These are phyloP conservation scores for Pseudogymnoascus pannorum DNA, from an alignment of 2,329 filamentous ascomycete species.

Conservation along the genomic window DNA sequence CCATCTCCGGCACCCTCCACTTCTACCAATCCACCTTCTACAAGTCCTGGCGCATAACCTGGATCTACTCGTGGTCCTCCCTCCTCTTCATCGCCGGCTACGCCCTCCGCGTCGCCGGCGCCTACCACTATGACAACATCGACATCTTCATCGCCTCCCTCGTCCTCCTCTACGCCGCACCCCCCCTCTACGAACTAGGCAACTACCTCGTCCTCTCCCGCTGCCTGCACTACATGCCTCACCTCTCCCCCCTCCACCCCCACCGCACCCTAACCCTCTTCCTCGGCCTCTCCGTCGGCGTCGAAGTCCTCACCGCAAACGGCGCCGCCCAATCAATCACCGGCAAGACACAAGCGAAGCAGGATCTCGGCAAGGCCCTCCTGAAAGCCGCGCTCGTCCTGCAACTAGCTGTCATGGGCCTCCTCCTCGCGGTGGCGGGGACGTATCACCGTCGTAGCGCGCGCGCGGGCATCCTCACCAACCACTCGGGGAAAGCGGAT, in stretches of 20 bases:
- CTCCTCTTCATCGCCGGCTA: constrained; percentile 51
- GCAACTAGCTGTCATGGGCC: constrained; percentile 45
- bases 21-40: constrained; percentile 49
- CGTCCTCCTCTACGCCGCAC: constrained; percentile 25
- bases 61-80: constrained; percentile 47
- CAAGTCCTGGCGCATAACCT: constrained; percentile 48
- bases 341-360: constrained; percentile 31
- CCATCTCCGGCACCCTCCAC: constrained; percentile 40
- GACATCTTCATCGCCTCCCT: constrained; percentile 39
- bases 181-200: constrained; percentile 50
- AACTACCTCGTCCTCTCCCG: constrained; percentile 57
- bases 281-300: constrained; percentile 37
- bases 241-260: constrained; percentile 46
- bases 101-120: constrained; percentile 43
- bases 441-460: constrained; percentile 42
- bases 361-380: constrained; percentile 38
- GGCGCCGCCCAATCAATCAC: constrained; percentile 44
- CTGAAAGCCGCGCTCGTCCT: constrained; percentile 45
- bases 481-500: constrained; percentile 20
- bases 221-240: constrained; percentile 53
- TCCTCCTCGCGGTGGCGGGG: constrained; percentile 42
- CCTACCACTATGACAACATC: constrained; percentile 42
- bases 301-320: constrained; percentile 43
- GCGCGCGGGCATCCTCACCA: constrained; percentile 25
- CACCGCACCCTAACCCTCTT: constrained; percentile 40